These are phyloP conservation scores for Simplicillium sp. DNA, from an alignment of 2,329 filamentous ascomycete species.

Conservation along the genomic window DNA sequence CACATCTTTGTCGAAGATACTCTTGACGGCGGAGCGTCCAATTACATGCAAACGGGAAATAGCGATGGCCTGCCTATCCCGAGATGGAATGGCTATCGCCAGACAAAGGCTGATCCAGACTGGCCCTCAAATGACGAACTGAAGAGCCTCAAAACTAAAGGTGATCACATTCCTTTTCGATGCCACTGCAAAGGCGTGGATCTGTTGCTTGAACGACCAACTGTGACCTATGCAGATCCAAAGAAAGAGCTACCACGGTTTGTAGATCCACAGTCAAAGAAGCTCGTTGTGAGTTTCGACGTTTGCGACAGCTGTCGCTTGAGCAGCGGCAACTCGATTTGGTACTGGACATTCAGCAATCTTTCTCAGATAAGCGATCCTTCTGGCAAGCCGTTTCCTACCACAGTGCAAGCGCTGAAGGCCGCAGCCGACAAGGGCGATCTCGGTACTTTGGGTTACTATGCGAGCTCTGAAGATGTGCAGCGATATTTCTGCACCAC, in stretches of 20 bases:
- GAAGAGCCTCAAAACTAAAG: slow-evolving; percentile 9
- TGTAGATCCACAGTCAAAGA: slow-evolving; percentile 31
- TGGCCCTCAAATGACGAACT: slow-evolving; percentile 16
- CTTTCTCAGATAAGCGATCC: slow-evolving; percentile 27
- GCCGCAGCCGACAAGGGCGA: slow-evolving; percentile 20
- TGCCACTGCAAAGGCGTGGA: slow-evolving; percentile 38
- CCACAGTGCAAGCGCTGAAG: slow-evolving; percentile 17
- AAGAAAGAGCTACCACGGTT: slow-evolving; percentile 25
- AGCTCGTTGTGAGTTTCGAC: slow-evolving; percentile 28
- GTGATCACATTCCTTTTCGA: slow-evolving; percentile 22
- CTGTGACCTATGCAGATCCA: slow-evolving; percentile 17
- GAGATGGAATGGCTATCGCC: slow-evolving; percentile 15
- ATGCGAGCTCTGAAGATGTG: slow-evolving; percentile 31
- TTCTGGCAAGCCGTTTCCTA: slow-evolving; percentile 8
- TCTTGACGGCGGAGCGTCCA: slow-evolving; percentile 38
- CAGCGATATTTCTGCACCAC: slow-evolving; percentile 37
- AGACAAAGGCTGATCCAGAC: slow-evolving; percentile 13
- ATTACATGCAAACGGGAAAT: slow-evolving; percentile 31
- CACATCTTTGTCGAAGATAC: slow-evolving; percentile 41
- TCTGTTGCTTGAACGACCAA: slow-evolving; percentile 25
- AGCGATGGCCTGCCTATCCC: slow-evolving; percentile 13
- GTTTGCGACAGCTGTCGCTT: slow-evolving; percentile 38
- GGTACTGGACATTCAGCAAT: slow-evolving; percentile 33
- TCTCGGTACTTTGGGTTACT: slow-evolving; percentile 32
- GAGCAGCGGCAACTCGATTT: slow-evolving; percentile 29